These are phyloP conservation scores for Termitomyces sp. DNA, from an alignment of 768 basidiomycete genomes.

Conservation along the genomic window DNA sequence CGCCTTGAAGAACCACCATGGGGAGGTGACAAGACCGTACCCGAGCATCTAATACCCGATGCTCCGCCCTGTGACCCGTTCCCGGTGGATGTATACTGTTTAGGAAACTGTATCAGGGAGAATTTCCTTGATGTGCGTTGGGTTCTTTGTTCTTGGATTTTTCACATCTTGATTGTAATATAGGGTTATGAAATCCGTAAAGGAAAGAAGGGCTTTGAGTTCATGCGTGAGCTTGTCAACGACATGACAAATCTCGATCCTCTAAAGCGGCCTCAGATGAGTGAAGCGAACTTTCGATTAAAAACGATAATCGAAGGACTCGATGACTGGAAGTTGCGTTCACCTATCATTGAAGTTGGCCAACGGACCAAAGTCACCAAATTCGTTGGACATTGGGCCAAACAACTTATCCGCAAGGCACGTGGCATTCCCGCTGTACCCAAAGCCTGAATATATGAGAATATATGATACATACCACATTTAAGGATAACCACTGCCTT, in stretches of 20 bases:
- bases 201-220: neutral
- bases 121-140: conserved; percentile 1
- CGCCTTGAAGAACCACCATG: neutral
- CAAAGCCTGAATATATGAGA: too few species aligned
- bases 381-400: too few species aligned
- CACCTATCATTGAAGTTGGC: too few species aligned
- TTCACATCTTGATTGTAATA: neutral
- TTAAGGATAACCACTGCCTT: too few species aligned
- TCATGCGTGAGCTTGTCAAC: too few species aligned
- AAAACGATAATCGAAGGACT: too few species aligned
- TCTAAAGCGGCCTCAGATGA: neutral
- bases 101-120: neutral
- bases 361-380: too few species aligned
- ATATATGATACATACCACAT: too few species aligned
- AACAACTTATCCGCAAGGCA: too few species aligned
- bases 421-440: too few species aligned
- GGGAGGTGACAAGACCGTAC: conserved; percentile 6
- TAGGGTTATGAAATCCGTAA: neutral
- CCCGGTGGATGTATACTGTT: conserved; percentile 4
- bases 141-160: neutral
- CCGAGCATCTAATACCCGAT: neutral
- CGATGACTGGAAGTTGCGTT: too few species aligned
- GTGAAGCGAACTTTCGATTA: too few species aligned
- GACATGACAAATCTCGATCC: neutral
- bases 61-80: conserved; percentile 2